Evolutionary conservation across 2,329 filamentous ascomycete species (phyloP).

Genomic region (Aureobasidium sp.): DNA sequence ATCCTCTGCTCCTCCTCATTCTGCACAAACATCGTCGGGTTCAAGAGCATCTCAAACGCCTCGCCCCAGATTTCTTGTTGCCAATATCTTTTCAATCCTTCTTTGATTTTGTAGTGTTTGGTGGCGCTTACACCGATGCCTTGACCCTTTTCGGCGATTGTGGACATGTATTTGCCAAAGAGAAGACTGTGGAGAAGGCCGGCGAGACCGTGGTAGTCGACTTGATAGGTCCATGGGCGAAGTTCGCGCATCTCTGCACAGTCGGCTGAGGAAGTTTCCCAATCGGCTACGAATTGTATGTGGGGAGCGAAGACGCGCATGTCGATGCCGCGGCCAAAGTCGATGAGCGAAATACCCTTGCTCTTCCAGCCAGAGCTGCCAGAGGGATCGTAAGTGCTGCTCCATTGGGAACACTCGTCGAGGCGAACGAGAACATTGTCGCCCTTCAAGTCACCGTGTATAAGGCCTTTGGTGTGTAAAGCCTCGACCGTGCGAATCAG

Average conservation of each 20-base stretch:
- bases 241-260: conserved; percentile 94
- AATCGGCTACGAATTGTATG: conserved; percentile 89
- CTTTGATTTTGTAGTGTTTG: conserved; percentile 70
- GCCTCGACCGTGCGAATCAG: conserved; percentile 83
- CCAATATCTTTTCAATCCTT: conserved; percentile 90
- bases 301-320: conserved; percentile 72
- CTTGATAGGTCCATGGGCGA: conserved; percentile 93
- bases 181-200: conserved; percentile 81
- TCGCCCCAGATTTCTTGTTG: conserved; percentile 83
- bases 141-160: conserved; percentile 45
- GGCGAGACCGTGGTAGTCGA: conserved; percentile 90
- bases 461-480: conserved; percentile 66
- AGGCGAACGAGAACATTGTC: conserved; percentile 92
- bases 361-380: conserved; percentile 70
- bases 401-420: conserved; percentile 45
- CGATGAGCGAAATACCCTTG: conserved; percentile 79
- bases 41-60: conserved; percentile 77
- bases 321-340: conserved; percentile 91
- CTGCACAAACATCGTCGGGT: conserved; percentile 61
- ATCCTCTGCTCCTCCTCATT: conserved; percentile 58
- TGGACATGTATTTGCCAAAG: conserved; percentile 93
- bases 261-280: conserved; percentile 79
- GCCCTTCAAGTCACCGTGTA: conserved; percentile 91
- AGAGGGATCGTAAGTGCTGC: conserved; percentile 61
- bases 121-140: conserved; percentile 46